Evolutionary conservation across 805 yeast genomes (phyloP).

Genomic region (Suhomyces xylopsoci): DNA sequence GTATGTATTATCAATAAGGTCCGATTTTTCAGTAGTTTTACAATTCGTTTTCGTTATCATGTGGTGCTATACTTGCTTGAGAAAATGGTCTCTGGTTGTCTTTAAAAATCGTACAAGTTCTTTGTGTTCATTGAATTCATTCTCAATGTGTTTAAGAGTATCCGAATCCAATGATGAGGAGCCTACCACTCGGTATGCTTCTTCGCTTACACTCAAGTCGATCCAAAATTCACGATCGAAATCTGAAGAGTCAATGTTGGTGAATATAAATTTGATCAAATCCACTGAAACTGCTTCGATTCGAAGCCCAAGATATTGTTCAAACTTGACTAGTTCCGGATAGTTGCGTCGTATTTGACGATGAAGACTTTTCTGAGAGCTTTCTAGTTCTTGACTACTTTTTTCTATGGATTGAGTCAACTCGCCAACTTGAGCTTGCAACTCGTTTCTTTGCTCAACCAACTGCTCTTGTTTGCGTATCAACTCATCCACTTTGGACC

Average conservation of each 20-base stretch:
- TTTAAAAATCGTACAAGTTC: slow-evolving; percentile 24
- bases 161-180: slow-evolving; percentile 38
- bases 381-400: slow-evolving; percentile 29
- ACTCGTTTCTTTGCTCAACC: slow-evolving; percentile 20
- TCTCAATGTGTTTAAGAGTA: slow-evolving; percentile 11
- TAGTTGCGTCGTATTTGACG: slow-evolving; percentile 46
- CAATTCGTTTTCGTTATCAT: not conserved
- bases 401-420: slow-evolving; percentile 26
- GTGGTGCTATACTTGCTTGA: not conserved
- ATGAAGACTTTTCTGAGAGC: slow-evolving; percentile 32
- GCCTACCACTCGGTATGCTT: slow-evolving; percentile 19
- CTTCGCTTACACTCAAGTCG: slow-evolving; percentile 41
- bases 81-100: slow-evolving; percentile 8
- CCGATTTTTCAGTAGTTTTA: not conserved
- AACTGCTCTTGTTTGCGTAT: slow-evolving; percentile 33
- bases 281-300: slow-evolving; percentile 51
- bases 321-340: slow-evolving; percentile 53
- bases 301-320: slow-evolving; percentile 51
- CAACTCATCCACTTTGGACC: slow-evolving; percentile 33
- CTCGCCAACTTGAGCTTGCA: slow-evolving; percentile 30
- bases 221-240: slow-evolving; percentile 41
- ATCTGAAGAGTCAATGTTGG: slow-evolving; percentile 45
- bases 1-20: not conserved
- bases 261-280: slow-evolving; percentile 47
- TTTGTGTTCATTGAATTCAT: slow-evolving; percentile 24